Conservation (phyloP, 179 eudicot genomes). For the Spinacia oleracea region DNA sequence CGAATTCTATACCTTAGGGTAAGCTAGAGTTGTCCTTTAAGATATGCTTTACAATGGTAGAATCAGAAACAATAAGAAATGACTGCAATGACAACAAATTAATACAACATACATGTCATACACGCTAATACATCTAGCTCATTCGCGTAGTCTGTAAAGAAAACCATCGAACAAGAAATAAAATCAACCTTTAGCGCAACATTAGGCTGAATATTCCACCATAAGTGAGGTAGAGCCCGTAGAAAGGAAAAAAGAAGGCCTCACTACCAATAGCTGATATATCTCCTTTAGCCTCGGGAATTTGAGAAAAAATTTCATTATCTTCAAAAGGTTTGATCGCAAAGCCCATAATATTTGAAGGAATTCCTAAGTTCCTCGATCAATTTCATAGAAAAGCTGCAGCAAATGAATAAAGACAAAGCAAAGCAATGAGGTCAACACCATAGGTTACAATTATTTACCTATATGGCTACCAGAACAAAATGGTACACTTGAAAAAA, state of each 20-base stretch:
- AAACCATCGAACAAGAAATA: background rate
- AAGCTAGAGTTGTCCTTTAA: conserved; percentile 80
- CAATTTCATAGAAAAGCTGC: conserved; percentile 57
- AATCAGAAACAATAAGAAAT: conserved; percentile 94
- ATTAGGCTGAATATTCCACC: conserved; percentile 92
- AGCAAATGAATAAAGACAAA: conserved; percentile 14
- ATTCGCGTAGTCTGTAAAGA: background rate
- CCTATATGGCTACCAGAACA: background rate
- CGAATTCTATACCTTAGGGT: conserved; percentile 70
- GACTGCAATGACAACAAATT: conserved; percentile 59
- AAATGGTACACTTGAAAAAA: background rate
- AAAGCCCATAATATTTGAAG: conserved; percentile 47
- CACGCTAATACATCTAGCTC: background rate
- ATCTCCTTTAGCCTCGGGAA: conserved; percentile 87
- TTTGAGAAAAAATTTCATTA: conserved; percentile 47
- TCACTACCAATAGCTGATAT: conserved; percentile 68
- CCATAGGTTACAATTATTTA: background rate
- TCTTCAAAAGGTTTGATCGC: conserved; percentile 51
- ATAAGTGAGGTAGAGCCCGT: conserved; percentile 90
- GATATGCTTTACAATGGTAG: conserved; percentile 81
- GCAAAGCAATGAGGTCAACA: conserved; percentile 16
- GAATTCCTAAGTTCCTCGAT: conserved; percentile 64
- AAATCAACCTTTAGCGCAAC: conserved; percentile 93
- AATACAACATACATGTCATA: background rate
- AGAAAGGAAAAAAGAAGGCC: conserved; percentile 89